A percentile compares a stretch with the other conserved stretches of the same genome.
phyloP scores from a whole-genome alignment of 495 filamentous ascomycete species.

The Astrocystis sublimbata region DNA sequence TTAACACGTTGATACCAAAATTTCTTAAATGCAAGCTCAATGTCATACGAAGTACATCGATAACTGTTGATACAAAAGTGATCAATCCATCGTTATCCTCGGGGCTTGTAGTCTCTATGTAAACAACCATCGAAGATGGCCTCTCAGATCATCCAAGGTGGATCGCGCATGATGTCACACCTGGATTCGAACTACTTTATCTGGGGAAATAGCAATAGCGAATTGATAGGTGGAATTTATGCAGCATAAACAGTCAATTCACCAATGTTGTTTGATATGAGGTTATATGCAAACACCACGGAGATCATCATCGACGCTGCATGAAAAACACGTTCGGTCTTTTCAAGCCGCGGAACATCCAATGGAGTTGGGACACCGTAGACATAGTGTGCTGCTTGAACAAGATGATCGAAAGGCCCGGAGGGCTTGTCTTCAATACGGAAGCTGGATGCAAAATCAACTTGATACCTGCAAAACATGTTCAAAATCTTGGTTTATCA shows the following conservation, averaged over 20 bases:
- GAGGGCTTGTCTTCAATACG: neutral
- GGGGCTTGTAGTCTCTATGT: neutral
- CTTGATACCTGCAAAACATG: neutral
- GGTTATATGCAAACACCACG: neutral
- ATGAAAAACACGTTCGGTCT: neutral
- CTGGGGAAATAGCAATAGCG: neutral
- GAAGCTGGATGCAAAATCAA: neutral
- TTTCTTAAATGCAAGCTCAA: neutral
- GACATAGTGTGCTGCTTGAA: too few species aligned
- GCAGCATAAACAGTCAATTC: neutral
- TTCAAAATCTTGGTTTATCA: neutral
- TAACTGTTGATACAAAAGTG: too few species aligned
- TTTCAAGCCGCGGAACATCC: too few species aligned
- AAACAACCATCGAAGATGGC: too few species aligned
- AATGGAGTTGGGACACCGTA: too few species aligned
- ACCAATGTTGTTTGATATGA: too few species aligned
- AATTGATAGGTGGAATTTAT: neutral
- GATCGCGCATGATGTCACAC: conserved; percentile 9
- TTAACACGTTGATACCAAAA: too few species aligned
- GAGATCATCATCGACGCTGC: neutral
- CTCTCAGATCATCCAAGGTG: too few species aligned
- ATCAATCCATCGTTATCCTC: too few species aligned
- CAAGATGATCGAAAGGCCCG: too few species aligned
- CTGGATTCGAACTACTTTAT: neutral
- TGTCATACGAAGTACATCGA: too few species aligned